These are phyloP conservation scores for Flueggea neowawraea DNA, from an alignment of 441 rosid species.

Conservation along the genomic window DNA sequence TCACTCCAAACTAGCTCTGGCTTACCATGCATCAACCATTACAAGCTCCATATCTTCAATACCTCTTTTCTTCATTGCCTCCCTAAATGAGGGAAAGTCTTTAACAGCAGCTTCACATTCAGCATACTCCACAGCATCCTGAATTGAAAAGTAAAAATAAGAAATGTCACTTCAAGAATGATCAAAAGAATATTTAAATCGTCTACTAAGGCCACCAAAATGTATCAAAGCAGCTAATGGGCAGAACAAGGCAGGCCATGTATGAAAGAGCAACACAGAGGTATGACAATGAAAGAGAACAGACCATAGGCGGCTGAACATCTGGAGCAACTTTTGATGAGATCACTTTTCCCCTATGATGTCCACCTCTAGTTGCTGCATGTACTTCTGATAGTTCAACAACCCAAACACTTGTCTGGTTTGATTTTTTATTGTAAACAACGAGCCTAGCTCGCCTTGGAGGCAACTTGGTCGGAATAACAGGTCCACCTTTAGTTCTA, in stretches of 20 bases:
- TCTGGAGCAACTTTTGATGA: constrained; percentile 68
- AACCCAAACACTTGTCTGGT: constrained; percentile 76
- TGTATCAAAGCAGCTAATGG: background rate
- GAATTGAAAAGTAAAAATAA: constrained; percentile 8
- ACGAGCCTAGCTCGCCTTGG: constrained; percentile 76
- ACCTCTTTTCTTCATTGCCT: constrained; percentile 96
- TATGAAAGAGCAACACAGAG: background rate
- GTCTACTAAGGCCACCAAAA: background rate
- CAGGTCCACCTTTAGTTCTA: constrained; percentile 71
- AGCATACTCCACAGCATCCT: constrained; percentile 94
- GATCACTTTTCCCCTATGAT: constrained; percentile 83
- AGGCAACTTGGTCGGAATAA: constrained; percentile 81
- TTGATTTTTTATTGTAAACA: constrained; percentile 80
- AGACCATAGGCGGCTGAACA: constrained; percentile 90
- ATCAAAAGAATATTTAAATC: background rate
- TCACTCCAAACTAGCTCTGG: background rate
- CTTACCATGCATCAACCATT: constrained; percentile 92
- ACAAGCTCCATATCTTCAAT: constrained; percentile 94
- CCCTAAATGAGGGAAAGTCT: constrained; percentile 70
- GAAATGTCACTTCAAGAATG: background rate
- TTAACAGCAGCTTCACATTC: constrained; percentile 92
- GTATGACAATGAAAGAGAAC: background rate
- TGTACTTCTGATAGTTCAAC: constrained; percentile 85
- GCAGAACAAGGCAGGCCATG: background rate
- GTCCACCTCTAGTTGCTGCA: constrained; percentile 82